Evolutionary conservation across 805 yeast species (phyloP).

Genomic region (Candida nanaspora): DNA sequence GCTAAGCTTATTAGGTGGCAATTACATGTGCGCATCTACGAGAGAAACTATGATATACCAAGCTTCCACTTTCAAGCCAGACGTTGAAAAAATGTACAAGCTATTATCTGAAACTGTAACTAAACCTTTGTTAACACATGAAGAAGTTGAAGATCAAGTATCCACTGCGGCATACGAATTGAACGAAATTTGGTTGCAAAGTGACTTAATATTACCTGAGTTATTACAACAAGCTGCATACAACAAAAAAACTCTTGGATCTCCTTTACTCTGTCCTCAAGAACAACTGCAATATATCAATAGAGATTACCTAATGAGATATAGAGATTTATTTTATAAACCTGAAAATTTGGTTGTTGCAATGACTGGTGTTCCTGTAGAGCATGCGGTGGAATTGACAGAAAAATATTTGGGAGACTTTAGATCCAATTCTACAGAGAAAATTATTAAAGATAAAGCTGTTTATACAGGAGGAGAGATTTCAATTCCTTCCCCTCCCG

Average conservation of each 20-base stretch:
- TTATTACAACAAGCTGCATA: conserved; percentile 83
- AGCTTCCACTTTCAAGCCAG: conserved; percentile 86
- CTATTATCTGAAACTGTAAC: conserved; percentile 73
- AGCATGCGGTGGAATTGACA: conserved; percentile 57
- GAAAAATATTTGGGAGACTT: conserved; percentile 59
- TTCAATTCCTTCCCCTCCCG: conserved; percentile 44
- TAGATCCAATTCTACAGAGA: conserved; percentile 23
- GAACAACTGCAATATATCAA: conserved; percentile 55
- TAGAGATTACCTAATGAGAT: conserved; percentile 43
- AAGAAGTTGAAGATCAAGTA: conserved; percentile 69
- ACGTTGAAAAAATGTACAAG: conserved; percentile 71
- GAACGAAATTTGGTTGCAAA: conserved; percentile 73
- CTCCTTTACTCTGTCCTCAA: conserved; percentile 75
- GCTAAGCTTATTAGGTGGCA: conserved; percentile 82
- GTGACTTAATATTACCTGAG: conserved; percentile 84
- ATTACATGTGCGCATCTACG: conserved; percentile 86
- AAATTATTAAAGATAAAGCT: conserved; percentile 30
- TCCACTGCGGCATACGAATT: conserved; percentile 75
- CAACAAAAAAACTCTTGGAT: conserved; percentile 64
- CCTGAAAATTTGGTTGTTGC: conserved; percentile 84
- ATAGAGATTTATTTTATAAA: conserved; percentile 58
- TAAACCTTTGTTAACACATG: conserved; percentile 57
- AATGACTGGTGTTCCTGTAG: conserved; percentile 77
- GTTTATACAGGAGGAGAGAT: conserved; percentile 55
- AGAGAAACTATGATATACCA: conserved; percentile 91